Base-by-base conservation (phyloP, 305 asterid species). In the Withania somnifera region DNA sequence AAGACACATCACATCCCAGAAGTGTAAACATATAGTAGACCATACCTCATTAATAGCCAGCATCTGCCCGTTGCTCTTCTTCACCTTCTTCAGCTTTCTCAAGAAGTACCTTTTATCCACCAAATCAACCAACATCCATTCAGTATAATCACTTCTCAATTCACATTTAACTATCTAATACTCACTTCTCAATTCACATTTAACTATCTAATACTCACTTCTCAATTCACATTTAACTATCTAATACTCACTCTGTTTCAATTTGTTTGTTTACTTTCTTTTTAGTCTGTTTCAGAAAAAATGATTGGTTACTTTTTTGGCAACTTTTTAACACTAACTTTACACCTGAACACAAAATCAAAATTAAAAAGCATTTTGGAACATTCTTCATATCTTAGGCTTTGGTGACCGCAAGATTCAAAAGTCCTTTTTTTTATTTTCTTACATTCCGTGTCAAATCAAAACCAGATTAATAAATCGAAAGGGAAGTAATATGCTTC, bases 31-130 rank as follows among this genome's bases (percentile, higher is more conserved):
- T 75, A 53, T 0, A 24, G 5, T 0, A 24, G 5, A 24, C 11
- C 79, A 28, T 82, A 83, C 85, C 85, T 83, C 85, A 36, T 83
- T 83, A 42, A 83, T 83, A 53, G 85, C 82, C 11, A 83, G 82
- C 78, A 83, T 52, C 79, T 83, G 85, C 38, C 82, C 85, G 20
- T 83, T 83, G 69, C 82, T 63, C 82, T 83, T 83, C 54, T 83
- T 83, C 24, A 83, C 85, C 82, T 83, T 83, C 85, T 83, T 83
- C 68, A 83, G 47, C 79, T 77, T 63, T 53, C 85, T 83, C 82
- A 83, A 50, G 17, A 77, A 83, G 30, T 83, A 83, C 82, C 85
- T 77, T 61, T 38, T 57, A 15, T 34, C 19, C 50, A 77, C 6
- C 22, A 58, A 53, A 79, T 42, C 76, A 80, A 26, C 45, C 11